phyloP scores from a whole-genome alignment of 83 land plant genomes.

The Picea engelmannii region DNA sequence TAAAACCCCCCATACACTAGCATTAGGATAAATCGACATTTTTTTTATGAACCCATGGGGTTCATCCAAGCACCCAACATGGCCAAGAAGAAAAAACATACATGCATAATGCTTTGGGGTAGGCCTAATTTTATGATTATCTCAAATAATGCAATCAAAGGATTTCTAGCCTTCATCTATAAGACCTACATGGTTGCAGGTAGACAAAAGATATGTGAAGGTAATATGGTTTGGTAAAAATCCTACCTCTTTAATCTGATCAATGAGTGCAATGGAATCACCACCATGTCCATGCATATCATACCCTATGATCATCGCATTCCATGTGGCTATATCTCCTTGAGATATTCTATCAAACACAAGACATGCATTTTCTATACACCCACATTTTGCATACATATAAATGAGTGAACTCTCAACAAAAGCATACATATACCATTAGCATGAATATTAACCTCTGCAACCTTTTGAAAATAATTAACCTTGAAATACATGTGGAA shows the following conservation, averaged over 20 bases:
- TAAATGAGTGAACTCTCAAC: slow-evolving; percentile 33
- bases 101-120: slow-evolving; percentile 47
- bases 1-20: no score
- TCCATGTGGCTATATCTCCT: slow-evolving; percentile 29
- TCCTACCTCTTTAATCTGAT: slow-evolving; percentile 33
- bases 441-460: no score
- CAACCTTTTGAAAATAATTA: no score
- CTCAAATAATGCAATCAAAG: slow-evolving; percentile 42
- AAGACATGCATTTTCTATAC: slow-evolving; percentile 22
- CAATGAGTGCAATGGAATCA: slow-evolving; percentile 31
- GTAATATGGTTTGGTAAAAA: slow-evolving; percentile 49
- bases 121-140: slow-evolving; percentile 35
- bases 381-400: slow-evolving; percentile 29
- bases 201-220: slow-evolving; percentile 31
- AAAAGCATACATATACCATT: background rate
- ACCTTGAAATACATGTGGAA: no score
- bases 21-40: no score
- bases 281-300: slow-evolving; percentile 41
- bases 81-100: slow-evolving; percentile 59
- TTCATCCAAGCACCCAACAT: slow-evolving; percentile 30
- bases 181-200: slow-evolving; percentile 39
- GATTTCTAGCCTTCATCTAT: slow-evolving; percentile 42
- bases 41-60: no score
- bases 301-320: slow-evolving; percentile 50
- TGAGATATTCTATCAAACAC: slow-evolving; percentile 21